Conservation (phyloP, 352 stramenopile genomes). For the Pythium brachiatum region DNA sequence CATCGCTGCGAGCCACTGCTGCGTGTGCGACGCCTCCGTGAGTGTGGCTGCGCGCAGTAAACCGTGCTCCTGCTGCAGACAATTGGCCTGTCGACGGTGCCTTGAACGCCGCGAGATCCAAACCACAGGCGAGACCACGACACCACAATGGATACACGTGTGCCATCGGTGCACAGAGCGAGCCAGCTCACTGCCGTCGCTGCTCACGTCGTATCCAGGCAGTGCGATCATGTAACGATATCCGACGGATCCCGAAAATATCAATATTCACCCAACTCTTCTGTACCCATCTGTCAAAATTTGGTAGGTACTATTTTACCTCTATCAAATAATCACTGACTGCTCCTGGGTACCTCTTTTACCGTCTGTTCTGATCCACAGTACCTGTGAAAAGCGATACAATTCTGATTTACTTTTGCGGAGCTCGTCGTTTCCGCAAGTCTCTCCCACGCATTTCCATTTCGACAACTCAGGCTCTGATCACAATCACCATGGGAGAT, state of each 20-base stretch:
- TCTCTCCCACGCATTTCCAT: neutral
- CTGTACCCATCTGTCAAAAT: neutral
- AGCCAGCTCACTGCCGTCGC: neutral
- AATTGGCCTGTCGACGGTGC: constrained; percentile 11
- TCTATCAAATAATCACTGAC: neutral
- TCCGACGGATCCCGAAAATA: neutral
- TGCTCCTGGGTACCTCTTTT: neutral
- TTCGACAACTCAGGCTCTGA: neutral
- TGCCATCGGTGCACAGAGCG: neutral
- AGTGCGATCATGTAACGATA: neutral
- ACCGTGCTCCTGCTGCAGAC: constrained; percentile 15
- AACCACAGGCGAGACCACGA: neutral
- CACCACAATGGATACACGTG: neutral
- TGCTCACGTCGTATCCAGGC: neutral
- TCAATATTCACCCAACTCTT: neutral
- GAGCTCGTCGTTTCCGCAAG: neutral
- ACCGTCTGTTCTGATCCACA: no score
- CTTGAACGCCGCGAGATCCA: constrained; percentile 10
- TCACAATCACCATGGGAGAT: neutral
- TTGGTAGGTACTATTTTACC: neutral
- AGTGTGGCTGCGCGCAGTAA: neutral
- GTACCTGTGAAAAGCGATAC: neutral
- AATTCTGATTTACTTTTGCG: neutral
- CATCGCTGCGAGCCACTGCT: constrained; percentile 14
- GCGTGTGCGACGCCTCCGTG: constrained; percentile 7